These are phyloP conservation scores for Chaetomium sp. DNA, from an alignment of 2,329 filamentous ascomycete genomes.

Conservation along the genomic window DNA sequence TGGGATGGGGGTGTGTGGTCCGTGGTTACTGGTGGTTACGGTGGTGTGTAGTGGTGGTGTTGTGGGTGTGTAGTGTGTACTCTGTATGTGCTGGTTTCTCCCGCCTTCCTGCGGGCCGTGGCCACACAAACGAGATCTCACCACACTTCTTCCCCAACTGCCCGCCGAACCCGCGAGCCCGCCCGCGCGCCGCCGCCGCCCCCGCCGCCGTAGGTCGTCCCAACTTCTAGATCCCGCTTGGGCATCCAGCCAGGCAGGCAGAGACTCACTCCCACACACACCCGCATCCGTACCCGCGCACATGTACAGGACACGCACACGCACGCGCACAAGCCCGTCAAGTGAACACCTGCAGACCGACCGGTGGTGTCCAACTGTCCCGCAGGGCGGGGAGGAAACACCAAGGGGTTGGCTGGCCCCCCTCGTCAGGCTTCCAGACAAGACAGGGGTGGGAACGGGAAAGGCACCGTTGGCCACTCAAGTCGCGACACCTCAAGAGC, in stretches of 20 bases:
- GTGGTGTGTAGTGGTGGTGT: too few species aligned
- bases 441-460: slow-evolving; percentile 16
- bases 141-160: neutral
- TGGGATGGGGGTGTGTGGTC: slow-evolving; percentile 7
- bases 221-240: slow-evolving; percentile 12
- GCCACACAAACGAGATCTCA: slow-evolving; percentile 10
- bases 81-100: neutral
- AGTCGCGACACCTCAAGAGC: slow-evolving; percentile 24
- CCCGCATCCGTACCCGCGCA: too few species aligned
- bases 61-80: too few species aligned
- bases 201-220: slow-evolving; percentile 1
- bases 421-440: slow-evolving; percentile 23
- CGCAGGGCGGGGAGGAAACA: slow-evolving; percentile 10
- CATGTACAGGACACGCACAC: too few species aligned
- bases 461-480: slow-evolving; percentile 21
- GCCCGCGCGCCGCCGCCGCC: too few species aligned
- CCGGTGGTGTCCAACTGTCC: slow-evolving; percentile 12
- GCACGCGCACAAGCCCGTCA: neutral
- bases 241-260: slow-evolving; percentile 9
- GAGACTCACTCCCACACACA: too few species aligned
- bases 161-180: too few species aligned
- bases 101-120: slow-evolving; percentile 9
- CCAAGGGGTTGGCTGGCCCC: slow-evolving; percentile 9
- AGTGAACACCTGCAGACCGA: slow-evolving; percentile 16
- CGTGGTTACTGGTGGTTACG: too few species aligned